Evolutionary conservation across 2,329 filamentous ascomycete species (phyloP), one percentile per base, ranked within the genome.

Genomic region (Diaporthe destruens): DNA sequence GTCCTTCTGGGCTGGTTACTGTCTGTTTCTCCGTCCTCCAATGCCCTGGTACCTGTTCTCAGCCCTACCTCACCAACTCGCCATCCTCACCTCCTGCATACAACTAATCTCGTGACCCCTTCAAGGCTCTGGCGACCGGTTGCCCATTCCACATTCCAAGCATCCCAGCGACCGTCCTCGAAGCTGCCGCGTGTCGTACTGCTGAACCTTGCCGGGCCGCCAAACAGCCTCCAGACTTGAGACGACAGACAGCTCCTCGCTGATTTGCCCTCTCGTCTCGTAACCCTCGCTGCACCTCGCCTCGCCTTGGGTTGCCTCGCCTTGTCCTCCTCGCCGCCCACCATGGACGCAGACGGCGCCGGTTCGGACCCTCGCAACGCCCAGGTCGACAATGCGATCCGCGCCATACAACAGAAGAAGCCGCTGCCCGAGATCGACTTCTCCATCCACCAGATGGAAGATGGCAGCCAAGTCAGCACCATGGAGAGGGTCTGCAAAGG

Each of bases 341-440:
- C 75, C 80, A 89, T 89, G 87, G 87, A 89, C 77, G 77, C 84
- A 77, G 86, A 85, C 77, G 83, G 79, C 72, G 78, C 80, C 72
- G 75, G 78, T 78, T 81, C 83, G 77, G 84, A 87, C 63, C 84
- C 83, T 79, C 87, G 86, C 81, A 87, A 82, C 79, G 81, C 84
- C 79, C 91, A 93, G 83, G 89, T 98, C 81, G 94, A 98, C 85
- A 96, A 94, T 90, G 93, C 94, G 78, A 92, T 96, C 80, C 94
- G 94, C 82, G 96, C 96, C 74, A 95, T 99, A 80, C 91, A 92
- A 82, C 91, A 98, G 79, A 98, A 98, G 92, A 96, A 93, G 87
- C 95, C 96, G 70, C 89, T 97, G 66, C 96, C 96, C 72, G 96
- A 98, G 88, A 98, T 99, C 80, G 96, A 99, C 87, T 99, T 99